Conservation (phyloP, 140 eudicot species). For the Ambrosia hybrid region DNA sequence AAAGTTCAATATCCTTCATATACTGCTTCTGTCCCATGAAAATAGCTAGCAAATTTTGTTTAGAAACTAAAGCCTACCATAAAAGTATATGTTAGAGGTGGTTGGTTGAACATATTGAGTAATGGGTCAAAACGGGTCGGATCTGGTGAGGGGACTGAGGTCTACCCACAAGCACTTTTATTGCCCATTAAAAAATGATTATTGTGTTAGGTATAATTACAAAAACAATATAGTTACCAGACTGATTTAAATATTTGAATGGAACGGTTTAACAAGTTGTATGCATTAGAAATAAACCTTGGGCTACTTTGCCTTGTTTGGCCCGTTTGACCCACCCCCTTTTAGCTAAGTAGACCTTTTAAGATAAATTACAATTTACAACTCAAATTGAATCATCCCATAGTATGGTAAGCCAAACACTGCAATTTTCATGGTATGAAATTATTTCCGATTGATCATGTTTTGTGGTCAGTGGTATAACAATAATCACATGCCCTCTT, state of each 20-base stretch:
- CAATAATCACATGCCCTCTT: background rate
- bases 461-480: conserved; percentile 2
- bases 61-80: conserved; percentile 1
- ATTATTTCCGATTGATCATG: conserved; percentile 10
- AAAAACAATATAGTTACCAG: too few relatives aligned
- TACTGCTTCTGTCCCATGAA: conserved; percentile 19
- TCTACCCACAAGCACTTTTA: background rate
- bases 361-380: background rate
- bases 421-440: conserved; percentile 23
- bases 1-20: conserved; percentile 16
- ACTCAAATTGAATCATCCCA: background rate
- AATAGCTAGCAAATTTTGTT: conserved; percentile 1
- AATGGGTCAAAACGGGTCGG: background rate
- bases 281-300: background rate
- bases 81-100: conserved; percentile 6
- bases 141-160: too few relatives aligned
- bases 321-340: background rate
- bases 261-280: background rate
- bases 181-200: too few relatives aligned
- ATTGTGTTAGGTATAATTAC: too few relatives aligned
- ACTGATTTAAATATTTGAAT: too few relatives aligned
- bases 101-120: background rate
- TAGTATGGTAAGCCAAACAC: background rate
- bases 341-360: background rate
- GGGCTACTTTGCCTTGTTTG: background rate